Conservation (phyloP, 495 filamentous ascomycete species). For the Tuber calosporum region DNA sequence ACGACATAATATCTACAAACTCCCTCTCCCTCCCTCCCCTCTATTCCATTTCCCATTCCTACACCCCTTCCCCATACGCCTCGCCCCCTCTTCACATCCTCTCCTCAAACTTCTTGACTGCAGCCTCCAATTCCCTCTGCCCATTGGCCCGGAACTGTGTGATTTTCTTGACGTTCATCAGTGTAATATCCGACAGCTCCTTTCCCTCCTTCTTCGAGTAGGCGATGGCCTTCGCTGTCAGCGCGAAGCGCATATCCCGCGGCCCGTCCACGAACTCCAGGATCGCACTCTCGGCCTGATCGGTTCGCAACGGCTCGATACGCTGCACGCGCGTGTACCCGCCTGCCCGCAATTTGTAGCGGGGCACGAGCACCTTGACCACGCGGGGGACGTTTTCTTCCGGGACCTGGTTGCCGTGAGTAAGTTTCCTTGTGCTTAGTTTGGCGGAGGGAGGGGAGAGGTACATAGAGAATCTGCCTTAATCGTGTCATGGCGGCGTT, state of each 20-base stretch:
- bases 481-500: conserved; percentile 62
- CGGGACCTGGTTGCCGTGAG: conserved; percentile 49
- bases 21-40: neutral
- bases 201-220: conserved; percentile 51
- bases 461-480: conserved; percentile 72
- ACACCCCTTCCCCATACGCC: neutral
- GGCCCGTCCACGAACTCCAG: conserved; percentile 96
- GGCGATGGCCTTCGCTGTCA: conserved; percentile 75
- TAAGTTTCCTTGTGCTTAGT: neutral
- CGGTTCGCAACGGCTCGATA: conserved; percentile 63
- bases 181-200: conserved; percentile 60
- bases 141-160: conserved; percentile 67
- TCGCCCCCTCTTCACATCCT: neutral
- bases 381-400: conserved; percentile 70
- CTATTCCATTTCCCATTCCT: neutral
- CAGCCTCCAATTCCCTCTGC: conserved; percentile 56
- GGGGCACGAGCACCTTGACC: conserved; percentile 70
- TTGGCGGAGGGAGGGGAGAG: conserved; percentile 37
- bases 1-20: neutral
- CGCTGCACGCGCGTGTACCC: conserved; percentile 92
- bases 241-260: conserved; percentile 86
- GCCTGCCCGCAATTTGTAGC: conserved; percentile 73
- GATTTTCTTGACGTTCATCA: conserved; percentile 75
- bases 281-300: conserved; percentile 81
- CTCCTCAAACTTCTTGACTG: conserved; percentile 57